Percentiles rank a stretch among this genome's conserved stretches.
Evolutionary conservation across 257 asterid species (phyloP).

Genomic region (Datura wrightii): DNA sequence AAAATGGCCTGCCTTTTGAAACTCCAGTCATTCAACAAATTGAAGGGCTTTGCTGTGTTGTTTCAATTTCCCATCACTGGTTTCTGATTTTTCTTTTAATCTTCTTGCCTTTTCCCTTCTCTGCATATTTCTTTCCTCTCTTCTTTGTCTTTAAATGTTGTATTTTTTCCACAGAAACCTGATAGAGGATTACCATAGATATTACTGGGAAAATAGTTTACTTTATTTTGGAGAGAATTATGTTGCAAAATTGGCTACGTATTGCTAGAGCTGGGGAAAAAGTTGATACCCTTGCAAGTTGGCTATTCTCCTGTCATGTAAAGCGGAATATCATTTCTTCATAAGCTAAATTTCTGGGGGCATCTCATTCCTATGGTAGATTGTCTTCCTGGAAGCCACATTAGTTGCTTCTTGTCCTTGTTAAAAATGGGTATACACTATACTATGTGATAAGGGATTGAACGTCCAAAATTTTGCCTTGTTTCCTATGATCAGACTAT

Average conservation of each 20-base stretch:
- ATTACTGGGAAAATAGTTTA: not conserved
- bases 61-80: no score
- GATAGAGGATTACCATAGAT: not conserved
- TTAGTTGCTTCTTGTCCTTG: not conserved
- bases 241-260: not conserved
- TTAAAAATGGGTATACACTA: not conserved
- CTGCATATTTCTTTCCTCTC: no score
- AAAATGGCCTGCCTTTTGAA: no score
- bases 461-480: not conserved
- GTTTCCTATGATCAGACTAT: not conserved
- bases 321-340: not conserved
- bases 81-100: no score
- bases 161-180: no score
- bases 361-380: slow-evolving; percentile 3
- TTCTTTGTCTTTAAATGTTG: no score
- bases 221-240: not conserved
- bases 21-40: no score
- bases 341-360: not conserved
- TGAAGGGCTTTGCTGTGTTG: no score
- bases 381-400: not conserved
- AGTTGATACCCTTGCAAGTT: not conserved
- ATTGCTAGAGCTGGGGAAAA: slow-evolving; percentile 6
- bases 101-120: no score
- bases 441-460: not conserved
- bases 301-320: not conserved